A percentile compares a stretch with the other conserved stretches of the same genome.
Conservation (phyloP, 345 rosid species). For the Lepidium africanum region DNA sequence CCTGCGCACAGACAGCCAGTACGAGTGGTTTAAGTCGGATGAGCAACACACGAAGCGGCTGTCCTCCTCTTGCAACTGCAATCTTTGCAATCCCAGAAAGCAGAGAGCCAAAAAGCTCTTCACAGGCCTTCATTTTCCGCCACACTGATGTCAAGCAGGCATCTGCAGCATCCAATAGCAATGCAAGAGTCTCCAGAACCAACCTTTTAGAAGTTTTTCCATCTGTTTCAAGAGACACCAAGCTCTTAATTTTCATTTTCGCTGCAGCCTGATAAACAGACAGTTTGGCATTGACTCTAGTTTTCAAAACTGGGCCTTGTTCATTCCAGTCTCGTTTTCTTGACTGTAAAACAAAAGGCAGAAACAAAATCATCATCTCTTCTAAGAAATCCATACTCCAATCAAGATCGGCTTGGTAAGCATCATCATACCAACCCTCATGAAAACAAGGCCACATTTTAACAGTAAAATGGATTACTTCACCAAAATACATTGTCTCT, state of each 20-base stretch:
- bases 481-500: background rate
- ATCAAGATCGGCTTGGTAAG: background rate
- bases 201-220: conserved; percentile 80
- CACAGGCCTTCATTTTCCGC: conserved; percentile 87
- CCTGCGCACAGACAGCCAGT: conserved; percentile 87
- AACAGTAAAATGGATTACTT: background rate
- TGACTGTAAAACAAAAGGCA: conserved; percentile 48
- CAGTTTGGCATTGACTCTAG: conserved; percentile 74
- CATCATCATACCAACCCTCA: background rate
- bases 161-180: conserved; percentile 85
- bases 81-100: conserved; percentile 81
- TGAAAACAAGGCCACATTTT: background rate
- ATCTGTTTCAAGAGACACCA: conserved; percentile 71
- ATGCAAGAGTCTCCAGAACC: conserved; percentile 82
- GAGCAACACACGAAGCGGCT: conserved; percentile 87
- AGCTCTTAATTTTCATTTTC: conserved; percentile 67
- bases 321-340: conserved; percentile 94
- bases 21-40: conserved; percentile 92
- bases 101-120: conserved; percentile 75
- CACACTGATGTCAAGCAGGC: conserved; percentile 87
- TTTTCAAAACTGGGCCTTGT: conserved; percentile 71
- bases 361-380: conserved; percentile 16
- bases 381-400: conserved; percentile 1
- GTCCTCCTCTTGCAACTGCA: conserved; percentile 87
- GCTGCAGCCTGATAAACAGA: conserved; percentile 82